Base-by-base conservation (phyloP, 306 rosid species). In the Mucuna pruriens region DNA sequence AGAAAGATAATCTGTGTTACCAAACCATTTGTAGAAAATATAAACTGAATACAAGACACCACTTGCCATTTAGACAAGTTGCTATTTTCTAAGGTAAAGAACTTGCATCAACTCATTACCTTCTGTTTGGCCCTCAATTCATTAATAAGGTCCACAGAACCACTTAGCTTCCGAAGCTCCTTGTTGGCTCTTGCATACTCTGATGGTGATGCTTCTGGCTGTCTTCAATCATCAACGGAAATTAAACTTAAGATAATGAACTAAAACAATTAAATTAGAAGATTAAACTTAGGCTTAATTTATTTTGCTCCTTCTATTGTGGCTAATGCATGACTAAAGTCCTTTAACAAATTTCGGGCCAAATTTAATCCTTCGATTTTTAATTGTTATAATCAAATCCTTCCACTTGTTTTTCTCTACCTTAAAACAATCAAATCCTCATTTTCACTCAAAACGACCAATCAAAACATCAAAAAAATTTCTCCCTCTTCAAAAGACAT, bases 131-230 rank as follows among this genome's bases (percentile, higher is more conserved):
- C 84, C 86, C 97, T 90, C 87, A 92, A 71, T 52, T 90, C 86
- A 67, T 63, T 65, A 17, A 95, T 90, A 79, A 95, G 97, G 74
- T 90, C 88, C 85, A 89, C 69, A 34, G 94, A 85, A 66, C 87
- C 84, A 71, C 94, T 85, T 49, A 95, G 84, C 78, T 85, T 91
- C 36, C 92, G 89, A 64, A 95, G 97, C 92, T 95, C 98, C 92
- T 92, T 95, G 70, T 91, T 92, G 39, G 97, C 97, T 87, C 81
- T 86, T 12, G 97, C 97, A 78, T 86, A 92, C 80, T 92, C 97
- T 19, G 89, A 80, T 12, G 97, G 97, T 25, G 95, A 71, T 79
- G 89, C 89, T 86, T 90, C 91, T 36, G 97, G 91, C 98, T 95
- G 94, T 89, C 95, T 92, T 92, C 90, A 89, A 80, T 77, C 82